phyloP scores from a whole-genome alignment of 2,329 filamentous ascomycete genomes.

The Fusarium albidum region DNA sequence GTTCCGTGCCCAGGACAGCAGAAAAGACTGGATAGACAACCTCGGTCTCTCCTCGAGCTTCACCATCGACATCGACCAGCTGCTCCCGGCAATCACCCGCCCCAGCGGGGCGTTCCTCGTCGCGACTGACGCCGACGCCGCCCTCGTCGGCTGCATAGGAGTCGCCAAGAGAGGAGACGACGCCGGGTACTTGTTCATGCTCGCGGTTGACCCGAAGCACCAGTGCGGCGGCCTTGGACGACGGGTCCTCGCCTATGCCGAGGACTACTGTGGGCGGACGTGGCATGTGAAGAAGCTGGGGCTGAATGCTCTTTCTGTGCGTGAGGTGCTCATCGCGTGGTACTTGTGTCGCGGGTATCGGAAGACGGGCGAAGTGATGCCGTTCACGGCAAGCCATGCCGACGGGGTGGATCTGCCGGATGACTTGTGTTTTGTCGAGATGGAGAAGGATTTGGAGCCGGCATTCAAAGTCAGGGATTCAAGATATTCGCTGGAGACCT shows the following conservation, averaged over 20 bases:
- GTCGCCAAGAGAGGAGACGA: constrained; percentile 37
- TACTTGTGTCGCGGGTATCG: constrained; percentile 46
- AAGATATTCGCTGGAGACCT: no score
- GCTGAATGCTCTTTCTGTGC: constrained; percentile 46
- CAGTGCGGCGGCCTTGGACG: constrained; percentile 47
- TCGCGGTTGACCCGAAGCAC: constrained; percentile 45
- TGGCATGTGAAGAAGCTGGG: constrained; percentile 42
- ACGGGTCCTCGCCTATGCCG: constrained; percentile 42
- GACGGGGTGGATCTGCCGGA: constrained; percentile 32
- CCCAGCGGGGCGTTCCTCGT: constrained; percentile 43
- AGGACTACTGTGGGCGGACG: constrained; percentile 40
- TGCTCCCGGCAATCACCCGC: constrained; percentile 58
- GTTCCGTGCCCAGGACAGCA: constrained; percentile 50
- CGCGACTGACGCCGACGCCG: constrained; percentile 26
- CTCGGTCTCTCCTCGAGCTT: constrained; percentile 72
- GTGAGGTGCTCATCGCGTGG: constrained; percentile 46
- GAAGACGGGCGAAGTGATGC: constrained; percentile 44
- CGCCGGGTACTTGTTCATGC: constrained; percentile 43
- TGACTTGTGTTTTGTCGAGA: constrained; percentile 46
- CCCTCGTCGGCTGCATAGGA: constrained; percentile 40
- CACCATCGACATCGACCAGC: constrained; percentile 72
- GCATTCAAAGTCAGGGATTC: no score
- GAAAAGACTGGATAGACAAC: constrained; percentile 45
- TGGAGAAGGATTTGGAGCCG: constrained; percentile 46
- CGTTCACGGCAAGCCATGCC: constrained; percentile 42